Evolutionary conservation across 495 filamentous ascomycete species (phyloP).

Genomic region (Hyphodiscus hymeniophilus): DNA sequence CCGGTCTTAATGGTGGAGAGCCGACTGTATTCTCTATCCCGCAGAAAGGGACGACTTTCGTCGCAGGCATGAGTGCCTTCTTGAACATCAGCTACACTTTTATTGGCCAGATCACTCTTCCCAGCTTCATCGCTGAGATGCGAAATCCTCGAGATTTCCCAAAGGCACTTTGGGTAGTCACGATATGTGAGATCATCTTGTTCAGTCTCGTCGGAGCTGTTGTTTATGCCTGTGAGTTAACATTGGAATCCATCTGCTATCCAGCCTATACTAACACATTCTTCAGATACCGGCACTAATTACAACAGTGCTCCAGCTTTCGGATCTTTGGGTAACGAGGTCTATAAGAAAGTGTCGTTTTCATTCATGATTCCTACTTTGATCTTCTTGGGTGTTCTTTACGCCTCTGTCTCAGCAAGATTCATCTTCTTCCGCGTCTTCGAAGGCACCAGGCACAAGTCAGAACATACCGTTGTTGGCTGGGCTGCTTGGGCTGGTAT

Average conservation of each 20-base stretch:
- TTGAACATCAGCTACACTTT: conserved; percentile 89
- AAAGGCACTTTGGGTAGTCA: conserved; percentile 81
- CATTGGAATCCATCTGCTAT: no score
- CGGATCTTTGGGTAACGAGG: conserved; percentile 59
- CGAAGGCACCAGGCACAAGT: conserved; percentile 66
- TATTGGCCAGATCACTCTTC: conserved; percentile 86
- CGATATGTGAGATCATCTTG: conserved; percentile 73
- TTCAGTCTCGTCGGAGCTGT: conserved; percentile 70
- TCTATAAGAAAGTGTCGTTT: conserved; percentile 76
- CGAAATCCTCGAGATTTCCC: conserved; percentile 78
- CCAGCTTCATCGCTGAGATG: conserved; percentile 91
- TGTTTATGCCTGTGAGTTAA: conserved; percentile 45
- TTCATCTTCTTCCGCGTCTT: conserved; percentile 86
- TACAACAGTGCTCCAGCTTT: conserved; percentile 80
- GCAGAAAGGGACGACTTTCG: conserved; percentile 63
- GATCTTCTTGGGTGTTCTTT: conserved; percentile 82
- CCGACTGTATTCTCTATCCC: conserved; percentile 60
- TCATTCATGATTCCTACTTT: conserved; percentile 90
- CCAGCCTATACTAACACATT: no score
- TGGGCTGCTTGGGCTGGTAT: conserved; percentile 74
- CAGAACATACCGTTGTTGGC: conserved; percentile 69
- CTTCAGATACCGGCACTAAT: conserved; percentile 58
- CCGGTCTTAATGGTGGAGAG: conserved; percentile 35
- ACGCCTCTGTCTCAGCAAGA: conserved; percentile 77
- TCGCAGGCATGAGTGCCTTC: conserved; percentile 72